A percentile compares a stretch with the other conserved stretches of the same genome.
Conservation (phyloP, 306 rosid species). For the Malus sieversii region DNA sequence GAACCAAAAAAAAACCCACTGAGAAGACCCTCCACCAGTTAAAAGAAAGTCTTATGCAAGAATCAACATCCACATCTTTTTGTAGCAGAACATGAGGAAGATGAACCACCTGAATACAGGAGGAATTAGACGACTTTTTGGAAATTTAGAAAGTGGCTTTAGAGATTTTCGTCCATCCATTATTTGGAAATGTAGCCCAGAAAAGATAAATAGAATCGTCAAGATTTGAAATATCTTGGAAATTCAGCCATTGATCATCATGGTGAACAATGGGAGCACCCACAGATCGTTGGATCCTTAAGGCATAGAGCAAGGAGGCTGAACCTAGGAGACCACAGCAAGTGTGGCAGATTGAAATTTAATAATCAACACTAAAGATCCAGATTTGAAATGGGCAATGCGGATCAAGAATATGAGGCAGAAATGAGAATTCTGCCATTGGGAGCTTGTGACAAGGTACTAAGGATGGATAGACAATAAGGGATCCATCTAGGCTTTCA, state of each 20-base stretch:
- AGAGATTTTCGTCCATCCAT: neutral
- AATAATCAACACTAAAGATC: no score
- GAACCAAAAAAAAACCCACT: neutral
- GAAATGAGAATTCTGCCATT: no score
- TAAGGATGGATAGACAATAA: no score
- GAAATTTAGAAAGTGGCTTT: neutral
- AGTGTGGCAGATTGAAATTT: no score
- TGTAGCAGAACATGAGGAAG: neutral
- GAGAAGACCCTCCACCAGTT: neutral
- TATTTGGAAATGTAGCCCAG: neutral
- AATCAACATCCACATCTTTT: neutral
- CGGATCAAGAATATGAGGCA: no score
- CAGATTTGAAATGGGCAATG: no score
- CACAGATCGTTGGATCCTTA: neutral
- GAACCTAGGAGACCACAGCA: no score
- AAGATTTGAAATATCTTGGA: neutral
- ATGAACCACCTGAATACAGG: neutral
- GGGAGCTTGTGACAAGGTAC: no score
- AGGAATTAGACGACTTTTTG: neutral
- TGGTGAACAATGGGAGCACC: neutral
- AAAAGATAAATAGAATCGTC: neutral
- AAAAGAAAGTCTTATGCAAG: neutral
- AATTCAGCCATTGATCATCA: neutral
- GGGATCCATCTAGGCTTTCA: no score
- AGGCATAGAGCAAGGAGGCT: no score